Evolutionary conservation across 1,284 basidiomycete species (phyloP), one percentile per base, ranked within the genome.

Genomic region (Pterula multifida): DNA sequence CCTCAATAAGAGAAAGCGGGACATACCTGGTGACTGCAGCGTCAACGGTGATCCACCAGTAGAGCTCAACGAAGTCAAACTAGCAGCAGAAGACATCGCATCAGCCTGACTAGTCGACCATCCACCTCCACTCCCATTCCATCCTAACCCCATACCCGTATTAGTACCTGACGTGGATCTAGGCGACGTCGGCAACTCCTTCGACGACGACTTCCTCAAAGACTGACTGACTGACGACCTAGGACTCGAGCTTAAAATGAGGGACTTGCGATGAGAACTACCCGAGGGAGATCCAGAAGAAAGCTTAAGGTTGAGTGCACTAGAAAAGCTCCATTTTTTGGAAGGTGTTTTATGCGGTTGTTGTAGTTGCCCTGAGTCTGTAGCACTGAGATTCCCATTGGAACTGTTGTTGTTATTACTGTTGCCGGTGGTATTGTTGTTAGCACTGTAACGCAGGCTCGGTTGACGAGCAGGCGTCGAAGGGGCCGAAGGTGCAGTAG

Each of bases 311-410:
- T 86, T 92, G n/a, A 96, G 70, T 3, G 89, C 89, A 52, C 79
- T 87, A 3, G 90, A 90, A 66, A 97, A 90, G 59, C 91, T 95
- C 93, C 93, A 97, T 67, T 96, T 97, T 72, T 94, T 95, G 36
- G 81, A 89, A 45, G 86, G 85, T 1, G 85, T 85, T 66, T 84
- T 85, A 49, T 73, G 65, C 45, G 71, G 66, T 2, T 73, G 66
- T 19, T 61, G 56, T 51, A 70, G 66, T 49, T 74, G 69, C 11
- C 72, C 64, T 11, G 39, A 22, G n/a, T 42, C 39, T 6, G 9
- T n/a, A 4, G 39, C 17, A 45, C 55, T 62, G 47, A 58, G 58
- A 54, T 58, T 66, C 32, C 47, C 49, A 39, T 55, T 54, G n/a
- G n/a, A n/a, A n/a, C n/a, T n/a, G n/a, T n/a, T n/a, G n/a, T n/a